Evolutionary conservation across 2,329 filamentous ascomycete species (phyloP).

Genomic region (Fusarium foetens): DNA sequence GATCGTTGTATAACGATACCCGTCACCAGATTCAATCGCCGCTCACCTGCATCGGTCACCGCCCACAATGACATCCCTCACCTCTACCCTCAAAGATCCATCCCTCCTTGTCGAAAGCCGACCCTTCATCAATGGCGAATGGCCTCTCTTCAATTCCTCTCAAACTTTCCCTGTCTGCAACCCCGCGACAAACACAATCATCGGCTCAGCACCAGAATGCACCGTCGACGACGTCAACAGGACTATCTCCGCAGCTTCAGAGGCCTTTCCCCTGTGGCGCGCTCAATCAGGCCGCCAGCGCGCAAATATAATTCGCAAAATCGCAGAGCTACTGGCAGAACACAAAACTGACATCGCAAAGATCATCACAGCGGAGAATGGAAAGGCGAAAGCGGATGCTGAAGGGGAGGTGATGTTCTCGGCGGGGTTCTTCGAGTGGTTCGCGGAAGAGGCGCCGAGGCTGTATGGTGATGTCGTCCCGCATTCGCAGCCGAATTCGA

Average conservation of each 20-base stretch:
- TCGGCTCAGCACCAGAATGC: conserved; percentile 78
- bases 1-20: not conserved
- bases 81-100: conserved; percentile 16
- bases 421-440: conserved; percentile 69
- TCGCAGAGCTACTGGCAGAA: conserved; percentile 71
- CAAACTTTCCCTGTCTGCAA: conserved; percentile 78
- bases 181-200: conserved; percentile 73
- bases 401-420: conserved; percentile 67
- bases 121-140: conserved; percentile 78
- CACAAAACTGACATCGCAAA: conserved; percentile 72
- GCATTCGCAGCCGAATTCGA: conserved; percentile 67
- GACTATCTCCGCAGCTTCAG: conserved; percentile 74
- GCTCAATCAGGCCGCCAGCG: conserved; percentile 68
- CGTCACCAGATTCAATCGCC: no score
- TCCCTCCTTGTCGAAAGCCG: conserved; percentile 21
- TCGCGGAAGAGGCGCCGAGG: conserved; percentile 60
- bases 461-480: conserved; percentile 69
- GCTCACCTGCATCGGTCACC: not conserved
- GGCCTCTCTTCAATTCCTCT: conserved; percentile 74
- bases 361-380: conserved; percentile 76
- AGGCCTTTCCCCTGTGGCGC: conserved; percentile 64
- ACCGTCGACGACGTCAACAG: conserved; percentile 71
- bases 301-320: conserved; percentile 68
- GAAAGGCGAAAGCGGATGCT: conserved; percentile 72
- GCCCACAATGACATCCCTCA: conserved; percentile 10